Percentiles rank a stretch among this genome's conserved stretches.
These are phyloP conservation scores for Camelina neglecta DNA, from an alignment of 345 rosid species.

Conservation along the genomic window DNA sequence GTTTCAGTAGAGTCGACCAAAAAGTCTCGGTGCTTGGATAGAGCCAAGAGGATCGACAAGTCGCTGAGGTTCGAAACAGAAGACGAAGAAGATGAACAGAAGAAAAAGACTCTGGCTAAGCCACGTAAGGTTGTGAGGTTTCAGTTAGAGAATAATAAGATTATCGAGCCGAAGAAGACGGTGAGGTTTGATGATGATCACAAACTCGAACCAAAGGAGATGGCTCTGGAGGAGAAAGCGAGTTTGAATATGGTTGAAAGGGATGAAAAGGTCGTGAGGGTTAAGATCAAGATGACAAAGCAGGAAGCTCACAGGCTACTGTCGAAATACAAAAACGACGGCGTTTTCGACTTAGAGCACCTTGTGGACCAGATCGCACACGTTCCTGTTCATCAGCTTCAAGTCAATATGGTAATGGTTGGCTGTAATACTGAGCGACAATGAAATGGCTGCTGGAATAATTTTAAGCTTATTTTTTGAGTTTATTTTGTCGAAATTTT, in stretches of 20 bases:
- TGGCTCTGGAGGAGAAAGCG: conserved; percentile 33
- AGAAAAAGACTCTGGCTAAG: conserved; percentile 31
- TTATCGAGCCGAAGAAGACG: conserved; percentile 28
- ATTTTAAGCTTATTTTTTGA: background rate
- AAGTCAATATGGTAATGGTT: conserved; percentile 39
- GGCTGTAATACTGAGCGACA: conserved; percentile 27
- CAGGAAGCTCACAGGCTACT: conserved; percentile 58
- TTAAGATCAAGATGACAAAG: conserved; percentile 72
- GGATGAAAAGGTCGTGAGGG: conserved; percentile 45
- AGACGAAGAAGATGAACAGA: conserved; percentile 43
- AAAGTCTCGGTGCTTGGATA: conserved; percentile 38
- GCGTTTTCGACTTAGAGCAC: conserved; percentile 56
- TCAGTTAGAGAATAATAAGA: conserved; percentile 41
- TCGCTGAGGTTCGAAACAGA: conserved; percentile 37
- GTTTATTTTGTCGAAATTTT: background rate
- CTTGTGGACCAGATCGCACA: conserved; percentile 51
- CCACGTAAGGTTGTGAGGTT: conserved; percentile 46
- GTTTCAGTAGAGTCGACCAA: conserved; percentile 28
- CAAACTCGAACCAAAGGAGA: conserved; percentile 20
- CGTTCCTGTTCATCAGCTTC: conserved; percentile 54
- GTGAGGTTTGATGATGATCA: conserved; percentile 25
- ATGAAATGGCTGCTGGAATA: conserved; percentile 14
- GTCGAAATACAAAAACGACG: conserved; percentile 56
- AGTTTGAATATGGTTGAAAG: conserved; percentile 3
- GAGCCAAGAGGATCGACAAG: conserved; percentile 40